Base-by-base conservation (phyloP, 139 green algal genomes). In the Chlorella sp. region DNA sequence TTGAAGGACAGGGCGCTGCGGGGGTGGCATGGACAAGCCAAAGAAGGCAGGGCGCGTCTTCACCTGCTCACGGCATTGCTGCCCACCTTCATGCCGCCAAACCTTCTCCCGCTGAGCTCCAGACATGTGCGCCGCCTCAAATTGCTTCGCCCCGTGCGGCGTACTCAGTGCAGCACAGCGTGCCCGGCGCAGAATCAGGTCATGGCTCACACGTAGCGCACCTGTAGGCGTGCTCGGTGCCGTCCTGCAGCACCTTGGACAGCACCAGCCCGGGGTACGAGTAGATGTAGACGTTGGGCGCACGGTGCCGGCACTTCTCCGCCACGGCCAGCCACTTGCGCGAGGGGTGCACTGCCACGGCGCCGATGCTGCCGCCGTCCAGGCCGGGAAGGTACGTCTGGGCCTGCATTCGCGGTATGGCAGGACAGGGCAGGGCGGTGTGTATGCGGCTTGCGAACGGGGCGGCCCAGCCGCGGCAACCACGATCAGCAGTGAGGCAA, bases 281-380 rank as follows among this genome's bases (percentile, higher is more conserved):
- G 80, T 92, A 92, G 32, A 94, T 79, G 73, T 85, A 93, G 22
- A 93, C 73, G 68, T 85, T 83, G 23, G 91, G 84, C 2, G 74
- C 5, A 3, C 72, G 59, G 49, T 62, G 49, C 30, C 65, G 62
- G 72, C 80, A 83, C 73, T 90, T 88, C 69, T 93, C 91, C 23
- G 82, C 88, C 17, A 96, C 85, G 17, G 87, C 84, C 22, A 96
- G 82, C 60, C 81, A 85, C 42, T 76, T 78, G 22, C 81, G 65
- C 5, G 59, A 77, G n/a, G 88, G 87, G 77, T 93, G 86, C 59
- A 93, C 87, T 23, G 82, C 79, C 22, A 95, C 71, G n/a, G 82
- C 85, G 17, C 82, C 88, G 20, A 94, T 78, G 51, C 91, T 80
- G 29, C 78, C 83, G 5, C 81, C 84, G 70, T 93, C 82, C 17